These are phyloP conservation scores for Dendryphion nanum DNA, from an alignment of 2,329 filamentous ascomycete species.

Conservation along the genomic window DNA sequence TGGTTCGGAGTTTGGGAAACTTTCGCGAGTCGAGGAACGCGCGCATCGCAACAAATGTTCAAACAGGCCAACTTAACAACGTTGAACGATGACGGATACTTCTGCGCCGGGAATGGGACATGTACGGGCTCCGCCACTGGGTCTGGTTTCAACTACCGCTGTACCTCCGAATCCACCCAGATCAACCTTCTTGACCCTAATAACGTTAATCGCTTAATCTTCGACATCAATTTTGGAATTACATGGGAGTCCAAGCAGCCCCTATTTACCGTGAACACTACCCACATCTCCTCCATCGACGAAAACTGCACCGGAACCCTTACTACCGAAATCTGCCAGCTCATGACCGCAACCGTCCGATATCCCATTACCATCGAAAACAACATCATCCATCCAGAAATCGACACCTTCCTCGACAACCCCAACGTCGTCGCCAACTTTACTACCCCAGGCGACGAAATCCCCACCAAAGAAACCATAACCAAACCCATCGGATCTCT, in stretches of 20 bases:
- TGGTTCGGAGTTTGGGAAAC: conserved; percentile 4
- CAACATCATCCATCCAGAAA: conserved; percentile 5
- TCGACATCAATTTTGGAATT: conserved; percentile 9
- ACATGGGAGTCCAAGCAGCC: conserved; percentile 6
- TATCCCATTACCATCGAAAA: conserved; percentile 11
- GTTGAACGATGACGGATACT: neutral
- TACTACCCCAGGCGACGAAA: conserved; percentile 7
- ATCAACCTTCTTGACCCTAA: conserved; percentile 3
- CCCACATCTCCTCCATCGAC: conserved; percentile 9
- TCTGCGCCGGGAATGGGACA: conserved; percentile 8
- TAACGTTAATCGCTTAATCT: conserved; percentile 5
- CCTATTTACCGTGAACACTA: conserved; percentile 7
- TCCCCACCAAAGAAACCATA: too few relatives aligned
- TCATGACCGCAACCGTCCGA: conserved; percentile 12
- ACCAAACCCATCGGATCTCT: conserved; percentile 4
- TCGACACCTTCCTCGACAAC: conserved; percentile 2
- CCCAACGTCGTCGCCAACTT: conserved; percentile 8
- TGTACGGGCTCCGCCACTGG: conserved; percentile 6
- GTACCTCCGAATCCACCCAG: neutral
- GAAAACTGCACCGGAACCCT: conserved; percentile 9
- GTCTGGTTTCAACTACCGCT: conserved; percentile 10
- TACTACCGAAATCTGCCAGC: conserved; percentile 9
- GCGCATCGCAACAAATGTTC: conserved; percentile 2
- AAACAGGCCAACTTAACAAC: conserved; percentile 4
- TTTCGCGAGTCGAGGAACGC: neutral